A percentile compares a stretch with the other conserved stretches of the same genome.
These are phyloP conservation scores for Boletales sp. DNA, from an alignment of 768 basidiomycete genomes.

Conservation along the genomic window DNA sequence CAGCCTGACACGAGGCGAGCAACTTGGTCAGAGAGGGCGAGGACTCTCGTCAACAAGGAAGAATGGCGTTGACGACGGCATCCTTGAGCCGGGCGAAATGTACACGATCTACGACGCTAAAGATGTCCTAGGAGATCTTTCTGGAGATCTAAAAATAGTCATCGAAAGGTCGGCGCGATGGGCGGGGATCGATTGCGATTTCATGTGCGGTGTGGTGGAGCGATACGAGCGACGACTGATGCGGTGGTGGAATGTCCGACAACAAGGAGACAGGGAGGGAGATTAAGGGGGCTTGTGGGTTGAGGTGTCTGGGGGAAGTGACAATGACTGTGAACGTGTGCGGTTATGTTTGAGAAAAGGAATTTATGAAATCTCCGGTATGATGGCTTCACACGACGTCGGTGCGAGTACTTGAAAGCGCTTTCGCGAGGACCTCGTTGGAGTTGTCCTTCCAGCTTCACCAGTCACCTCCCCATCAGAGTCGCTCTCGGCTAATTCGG, in stretches of 20 bases:
- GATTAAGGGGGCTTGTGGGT: slow-evolving; percentile 14
- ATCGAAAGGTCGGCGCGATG: slow-evolving; percentile 50
- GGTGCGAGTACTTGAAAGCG: slow-evolving; percentile 2
- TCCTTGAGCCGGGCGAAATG: slow-evolving; percentile 52
- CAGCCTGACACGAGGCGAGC: background rate
- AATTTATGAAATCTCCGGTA: background rate
- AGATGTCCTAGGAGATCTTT: slow-evolving; percentile 62
- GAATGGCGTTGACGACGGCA: slow-evolving; percentile 4
- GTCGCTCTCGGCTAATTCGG: slow-evolving; percentile 16
- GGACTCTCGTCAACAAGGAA: slow-evolving; percentile 8
- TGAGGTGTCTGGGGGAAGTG: background rate
- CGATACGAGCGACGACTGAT: slow-evolving; percentile 60
- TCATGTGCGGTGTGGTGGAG: slow-evolving; percentile 56
- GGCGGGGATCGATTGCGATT: slow-evolving; percentile 51
- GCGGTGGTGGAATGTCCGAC: slow-evolving; percentile 40
- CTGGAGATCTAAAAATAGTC: slow-evolving; percentile 48
- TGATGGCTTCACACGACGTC: slow-evolving; percentile 8
- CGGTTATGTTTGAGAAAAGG: background rate
- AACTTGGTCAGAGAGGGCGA: background rate
- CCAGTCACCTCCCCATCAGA: no score
- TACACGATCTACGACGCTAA: slow-evolving; percentile 63
- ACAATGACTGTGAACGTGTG: background rate
- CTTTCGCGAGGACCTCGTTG: background rate
- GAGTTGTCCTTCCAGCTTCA: background rate
- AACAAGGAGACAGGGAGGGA: slow-evolving; percentile 18